phyloP scores from a whole-genome alignment of 2,329 filamentous ascomycete species.

The Fusarium pseudograminearum region DNA sequence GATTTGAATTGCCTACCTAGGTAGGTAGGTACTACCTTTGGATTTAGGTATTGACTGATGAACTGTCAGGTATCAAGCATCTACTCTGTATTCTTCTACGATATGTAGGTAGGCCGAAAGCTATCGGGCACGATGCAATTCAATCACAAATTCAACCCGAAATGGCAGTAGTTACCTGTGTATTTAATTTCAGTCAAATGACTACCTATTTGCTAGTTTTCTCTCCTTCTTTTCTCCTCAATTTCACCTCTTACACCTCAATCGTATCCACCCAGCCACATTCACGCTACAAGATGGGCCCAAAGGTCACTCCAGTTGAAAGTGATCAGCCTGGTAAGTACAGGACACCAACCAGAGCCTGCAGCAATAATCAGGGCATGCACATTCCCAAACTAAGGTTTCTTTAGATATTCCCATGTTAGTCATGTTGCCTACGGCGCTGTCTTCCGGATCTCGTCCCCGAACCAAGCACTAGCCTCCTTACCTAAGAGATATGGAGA shows the following conservation, averaged over 20 bases:
- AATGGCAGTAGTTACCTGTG: not conserved
- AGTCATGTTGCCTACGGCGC: not conserved
- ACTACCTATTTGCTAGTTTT: not conserved
- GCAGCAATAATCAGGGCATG: not conserved
- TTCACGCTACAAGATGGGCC: not conserved
- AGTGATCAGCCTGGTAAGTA: not conserved
- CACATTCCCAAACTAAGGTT: not conserved
- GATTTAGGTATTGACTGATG: too few relatives aligned
- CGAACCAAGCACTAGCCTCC: slow-evolving; percentile 4
- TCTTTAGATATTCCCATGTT: not conserved
- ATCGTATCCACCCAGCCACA: slow-evolving; percentile 1
- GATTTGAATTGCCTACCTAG: too few relatives aligned
- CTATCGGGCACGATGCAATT: slow-evolving; percentile 4
- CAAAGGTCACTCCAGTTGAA: slow-evolving; percentile 1
- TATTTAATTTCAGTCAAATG: not conserved
- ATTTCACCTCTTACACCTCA: slow-evolving; percentile 4
- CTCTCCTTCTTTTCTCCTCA: slow-evolving; percentile 21
- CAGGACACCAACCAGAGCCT: not conserved
- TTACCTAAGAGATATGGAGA: slow-evolving; percentile 8
- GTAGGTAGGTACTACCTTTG: too few relatives aligned
- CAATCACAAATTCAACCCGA: not conserved
- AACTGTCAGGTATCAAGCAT: not conserved
- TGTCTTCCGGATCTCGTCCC: slow-evolving; percentile 9
- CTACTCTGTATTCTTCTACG: not conserved
- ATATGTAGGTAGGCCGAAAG: not conserved